Base-by-base conservation (phyloP, 2,329 filamentous ascomycete species). In the Aspergillus uvarum region DNA sequence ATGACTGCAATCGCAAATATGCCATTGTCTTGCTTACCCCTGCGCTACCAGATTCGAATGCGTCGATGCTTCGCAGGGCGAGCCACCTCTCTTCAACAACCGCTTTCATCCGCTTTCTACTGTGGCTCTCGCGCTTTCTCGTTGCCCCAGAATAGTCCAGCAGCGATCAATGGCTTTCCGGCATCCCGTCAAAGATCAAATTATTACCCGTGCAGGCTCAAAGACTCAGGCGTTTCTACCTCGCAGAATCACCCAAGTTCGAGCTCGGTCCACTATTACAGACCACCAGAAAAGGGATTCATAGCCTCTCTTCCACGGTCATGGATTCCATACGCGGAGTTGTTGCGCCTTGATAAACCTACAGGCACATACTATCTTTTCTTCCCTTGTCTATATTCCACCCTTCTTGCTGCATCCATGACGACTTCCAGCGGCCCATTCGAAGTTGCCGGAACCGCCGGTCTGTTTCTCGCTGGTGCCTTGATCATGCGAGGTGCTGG, bases 321-420 rank as follows among this genome's bases (percentile, higher is more conserved):
- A 65, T 84, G 82, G 81, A 76, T 85, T 42, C 83, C 83, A 3
- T 85, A 84, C 65, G 81, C 78, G 24, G 78, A 86, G 66, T 74
- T 85, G 14, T 76, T 83, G 56, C 82, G 83, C 16, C 72, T 85
- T 54, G 77, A 84, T 63, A 80, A 81, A 50, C 81, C 79, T 3
- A 78, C 78, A 1, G 82, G 82, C 10, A 76, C 82, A 57, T 84
- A 81, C 64, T 81, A 81, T 58, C 76, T 84, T 52, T 85, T 82
- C 72, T 82, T 83, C 55, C 82, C 81, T 16, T 81, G 82, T 50
- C 68, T 82, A 35, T 78, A 80, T 61, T 84, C 79, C 26, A 82
- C 76, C 54, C 75, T 75, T 59, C 74, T 75, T 65, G 79, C 71
- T 61, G 81, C 73, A 44, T 75, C 71, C 22, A 74, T 80, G 68